Conservation (phyloP, 768 basidiomycete species). For the Filobasidium wieringae region DNA sequence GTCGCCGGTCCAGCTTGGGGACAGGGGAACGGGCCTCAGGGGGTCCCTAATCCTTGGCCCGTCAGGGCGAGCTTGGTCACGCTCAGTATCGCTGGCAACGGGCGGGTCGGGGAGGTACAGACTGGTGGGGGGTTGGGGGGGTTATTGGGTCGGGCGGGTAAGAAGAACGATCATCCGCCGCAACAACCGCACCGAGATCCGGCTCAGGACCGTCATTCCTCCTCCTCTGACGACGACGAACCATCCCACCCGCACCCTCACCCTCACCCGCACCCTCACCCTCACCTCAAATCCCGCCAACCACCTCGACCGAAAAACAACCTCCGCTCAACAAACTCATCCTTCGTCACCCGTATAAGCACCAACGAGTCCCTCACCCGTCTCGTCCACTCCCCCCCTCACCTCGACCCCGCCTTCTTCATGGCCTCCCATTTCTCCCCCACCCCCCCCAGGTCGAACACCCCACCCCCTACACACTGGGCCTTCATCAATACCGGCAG, state of each 20-base stretch:
- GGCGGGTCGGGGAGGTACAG: not conserved
- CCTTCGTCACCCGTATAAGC: constrained; percentile 80
- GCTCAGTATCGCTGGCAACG: constrained; percentile 22
- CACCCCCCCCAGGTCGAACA: not conserved
- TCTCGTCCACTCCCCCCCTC: constrained; percentile 42
- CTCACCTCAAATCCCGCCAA: constrained; percentile 16
- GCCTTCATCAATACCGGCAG: constrained; percentile 3
- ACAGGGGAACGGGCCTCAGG: not conserved
- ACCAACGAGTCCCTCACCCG: constrained; percentile 63
- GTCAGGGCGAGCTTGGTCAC: constrained; percentile 29
- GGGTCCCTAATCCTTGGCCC: constrained; percentile 15
- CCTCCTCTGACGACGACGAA: not conserved
- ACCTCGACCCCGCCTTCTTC: constrained; percentile 12
- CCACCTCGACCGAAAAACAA: constrained; percentile 71
- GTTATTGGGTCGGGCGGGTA: constrained; percentile 16
- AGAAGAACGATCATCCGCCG: constrained; percentile 5
- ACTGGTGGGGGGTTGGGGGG: constrained; percentile 21
- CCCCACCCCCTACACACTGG: constrained; percentile 5
- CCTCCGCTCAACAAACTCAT: constrained; percentile 78
- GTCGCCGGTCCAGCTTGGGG: constrained; percentile 23
- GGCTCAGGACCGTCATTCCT: constrained; percentile 7
- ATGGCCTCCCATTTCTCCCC: not conserved
- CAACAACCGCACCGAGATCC: not conserved
- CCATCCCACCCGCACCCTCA: constrained; percentile 2
- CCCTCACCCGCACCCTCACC: constrained; percentile 5